Conservation (phyloP, 2,329 filamentous ascomycete genomes). For the Pseudocercospora macadamiae region DNA sequence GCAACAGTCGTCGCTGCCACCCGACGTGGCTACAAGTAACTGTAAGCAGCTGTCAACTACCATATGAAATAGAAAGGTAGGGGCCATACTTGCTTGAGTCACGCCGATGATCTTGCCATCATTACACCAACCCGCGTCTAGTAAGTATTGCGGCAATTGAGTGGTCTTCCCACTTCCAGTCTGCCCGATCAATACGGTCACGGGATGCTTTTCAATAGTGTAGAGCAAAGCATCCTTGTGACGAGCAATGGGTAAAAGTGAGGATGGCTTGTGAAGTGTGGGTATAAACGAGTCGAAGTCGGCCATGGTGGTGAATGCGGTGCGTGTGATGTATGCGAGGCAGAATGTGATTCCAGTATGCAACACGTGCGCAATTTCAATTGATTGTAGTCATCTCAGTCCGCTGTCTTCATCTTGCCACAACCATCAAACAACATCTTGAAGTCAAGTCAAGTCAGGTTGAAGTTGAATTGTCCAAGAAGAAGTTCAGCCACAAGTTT, state of each 20-base stretch:
- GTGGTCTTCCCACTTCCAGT: constrained; percentile 96
- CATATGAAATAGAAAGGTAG: constrained; percentile 6
- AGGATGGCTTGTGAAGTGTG: constrained; percentile 80
- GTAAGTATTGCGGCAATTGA: constrained; percentile 89
- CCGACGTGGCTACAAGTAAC: constrained; percentile 69
- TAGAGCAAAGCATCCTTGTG: constrained; percentile 81
- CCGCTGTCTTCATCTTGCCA: no score
- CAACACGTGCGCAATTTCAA: no score
- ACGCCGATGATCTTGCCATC: constrained; percentile 82
- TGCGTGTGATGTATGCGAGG: background rate
- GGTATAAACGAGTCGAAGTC: constrained; percentile 64
- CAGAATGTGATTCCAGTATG: no score
- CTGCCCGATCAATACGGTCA: constrained; percentile 89
- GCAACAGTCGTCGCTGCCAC: constrained; percentile 92
- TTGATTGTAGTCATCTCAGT: no score
- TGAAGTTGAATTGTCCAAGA: no score
- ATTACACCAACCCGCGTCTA: constrained; percentile 84
- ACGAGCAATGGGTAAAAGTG: constrained; percentile 82
- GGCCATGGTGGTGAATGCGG: constrained; percentile 27
- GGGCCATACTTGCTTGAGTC: constrained; percentile 72
- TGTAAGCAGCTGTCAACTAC: constrained; percentile 39
- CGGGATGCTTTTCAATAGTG: constrained; percentile 77
- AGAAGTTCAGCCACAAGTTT: no score
- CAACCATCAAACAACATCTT: no score
- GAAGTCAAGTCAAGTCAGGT: no score